Evolutionary conservation across 2,329 filamentous ascomycete species (phyloP).

Genomic region (Pseudogymnoascus sp.): DNA sequence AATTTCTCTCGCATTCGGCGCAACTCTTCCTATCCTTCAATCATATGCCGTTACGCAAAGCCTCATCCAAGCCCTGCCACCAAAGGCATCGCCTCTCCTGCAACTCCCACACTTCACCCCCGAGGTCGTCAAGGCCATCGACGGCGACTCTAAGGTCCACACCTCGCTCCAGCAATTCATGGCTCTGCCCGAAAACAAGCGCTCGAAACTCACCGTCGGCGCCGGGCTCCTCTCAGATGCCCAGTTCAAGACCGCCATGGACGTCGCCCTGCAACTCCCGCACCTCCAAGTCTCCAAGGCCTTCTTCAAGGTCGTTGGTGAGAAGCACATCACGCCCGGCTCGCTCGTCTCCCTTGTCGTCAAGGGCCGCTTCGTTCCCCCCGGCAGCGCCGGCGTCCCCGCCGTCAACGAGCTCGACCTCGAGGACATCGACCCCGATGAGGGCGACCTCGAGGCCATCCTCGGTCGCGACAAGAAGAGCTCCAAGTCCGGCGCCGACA

Average conservation of each 20-base stretch:
- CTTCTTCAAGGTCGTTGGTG: slow-evolving; percentile 97
- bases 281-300: slow-evolving; percentile 79
- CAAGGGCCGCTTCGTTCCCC: slow-evolving; percentile 89
- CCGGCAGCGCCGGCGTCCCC: slow-evolving; percentile 69
- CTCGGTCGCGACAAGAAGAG: slow-evolving; percentile 66
- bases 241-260: slow-evolving; percentile 69
- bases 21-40: slow-evolving; percentile 71
- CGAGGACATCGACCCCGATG: slow-evolving; percentile 84
- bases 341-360: slow-evolving; percentile 91
- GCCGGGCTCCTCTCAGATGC: slow-evolving; percentile 62
- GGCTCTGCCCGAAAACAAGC: slow-evolving; percentile 67
- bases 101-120: slow-evolving; percentile 85
- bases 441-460: slow-evolving; percentile 82
- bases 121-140: slow-evolving; percentile 56
- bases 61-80: slow-evolving; percentile 81
- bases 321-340: slow-evolving; percentile 84
- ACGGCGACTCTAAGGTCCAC: slow-evolving; percentile 69
- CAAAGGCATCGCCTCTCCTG: slow-evolving; percentile 76
- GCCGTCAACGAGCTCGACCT: slow-evolving; percentile 71
- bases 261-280: slow-evolving; percentile 77
- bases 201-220: slow-evolving; percentile 64
- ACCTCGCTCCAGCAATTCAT: slow-evolving; percentile 82
- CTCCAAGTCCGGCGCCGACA: slow-evolving; percentile 50
- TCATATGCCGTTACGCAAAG: slow-evolving; percentile 79
- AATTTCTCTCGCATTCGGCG: slow-evolving; percentile 81